Base-by-base conservation (phyloP, 1,139 yeast genomes). In the Geotrichum restrictum region DNA sequence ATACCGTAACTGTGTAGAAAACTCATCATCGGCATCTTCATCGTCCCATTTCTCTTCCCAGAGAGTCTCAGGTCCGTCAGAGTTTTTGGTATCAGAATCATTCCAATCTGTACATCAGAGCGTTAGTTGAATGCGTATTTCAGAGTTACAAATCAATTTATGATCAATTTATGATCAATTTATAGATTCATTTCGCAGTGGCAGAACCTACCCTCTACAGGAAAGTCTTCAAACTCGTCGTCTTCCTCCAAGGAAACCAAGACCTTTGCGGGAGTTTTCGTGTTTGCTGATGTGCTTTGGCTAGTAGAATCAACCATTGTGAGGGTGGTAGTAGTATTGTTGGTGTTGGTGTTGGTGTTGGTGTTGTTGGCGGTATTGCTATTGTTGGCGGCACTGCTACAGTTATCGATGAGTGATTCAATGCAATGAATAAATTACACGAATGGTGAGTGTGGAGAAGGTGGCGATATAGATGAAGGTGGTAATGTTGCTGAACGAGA, bases 31-130 rank as follows among this genome's bases (percentile, higher is more conserved):
- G 53, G 84, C 84, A 64, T 88, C 95, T 45, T 73, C 94, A 65
- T 88, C 96, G 62, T 89, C 96, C 97, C 97, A 89, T 66, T 87
- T 91, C 68, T 89, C 96, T 66, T 89, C 96, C 96, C 97, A 89
- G 55, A 88, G 77, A 59, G 80, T 79, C 16, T 81, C 73, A 60
- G 73, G 72, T 57, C 65, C 67, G 47, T 69, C 70, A 57, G 47
- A 72, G 21, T 62, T 60, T 32, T 66, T 62, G 18, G 67, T 75
- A n/a, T 78, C 65, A 10, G 79, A 67, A 41, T 78, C 77, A 29
- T 75, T 71, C 85, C 85, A 81, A 56, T 78, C 79, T 71, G 55
- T 13, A n/a, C n/a, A n/a, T n/a, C n/a, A 38, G 38, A 24, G n/a
- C n/a, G n/a, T n/a, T n/a, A n/a, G n/a, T n/a, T n/a, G n/a, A n/a